phyloP scores from a whole-genome alignment of 1,284 basidiomycete species.

The Boletus albobrunnescens region DNA sequence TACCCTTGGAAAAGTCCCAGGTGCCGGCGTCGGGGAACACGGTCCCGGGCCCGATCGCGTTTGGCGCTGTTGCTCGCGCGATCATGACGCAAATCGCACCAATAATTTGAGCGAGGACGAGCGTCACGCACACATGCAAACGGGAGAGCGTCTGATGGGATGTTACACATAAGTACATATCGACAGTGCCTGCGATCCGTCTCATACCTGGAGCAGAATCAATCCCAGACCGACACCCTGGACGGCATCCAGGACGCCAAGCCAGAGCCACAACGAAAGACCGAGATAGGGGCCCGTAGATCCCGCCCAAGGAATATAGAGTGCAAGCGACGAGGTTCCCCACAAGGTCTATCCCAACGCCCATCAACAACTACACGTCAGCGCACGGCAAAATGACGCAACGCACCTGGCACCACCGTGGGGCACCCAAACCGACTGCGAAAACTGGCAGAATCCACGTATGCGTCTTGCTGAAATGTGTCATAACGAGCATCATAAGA shows the following conservation, averaged over 20 bases:
- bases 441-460: conserved; percentile 93
- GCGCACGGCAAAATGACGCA: background rate
- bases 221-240: conserved; percentile 92
- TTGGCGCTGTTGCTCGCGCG: conserved; percentile 81
- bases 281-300: conserved; percentile 80
- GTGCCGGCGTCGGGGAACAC: conserved; percentile 91
- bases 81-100: conserved; percentile 81
- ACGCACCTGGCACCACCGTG: conserved; percentile 84
- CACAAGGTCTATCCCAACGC: conserved; percentile 60
- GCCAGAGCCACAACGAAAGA: conserved; percentile 87
- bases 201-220: conserved; percentile 79
- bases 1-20: conserved; percentile 76
- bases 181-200: background rate
- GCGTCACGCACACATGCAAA: conserved; percentile 87
- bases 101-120: conserved; percentile 83
- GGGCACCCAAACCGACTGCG: conserved; percentile 87
- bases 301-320: conserved; percentile 92
- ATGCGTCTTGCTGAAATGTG: conserved; percentile 85
- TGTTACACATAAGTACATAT: conserved; percentile 1
- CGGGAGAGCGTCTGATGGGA: conserved; percentile 71
- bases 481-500: conserved; percentile 68
- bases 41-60: conserved; percentile 76
- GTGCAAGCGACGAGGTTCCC: conserved; percentile 82
- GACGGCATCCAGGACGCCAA: conserved; percentile 87
- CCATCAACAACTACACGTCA: conserved; percentile 12